These are phyloP conservation scores for Mycoemilia scoparia DNA, from an alignment of 192 early-diverging fungal species.

Conservation along the genomic window DNA sequence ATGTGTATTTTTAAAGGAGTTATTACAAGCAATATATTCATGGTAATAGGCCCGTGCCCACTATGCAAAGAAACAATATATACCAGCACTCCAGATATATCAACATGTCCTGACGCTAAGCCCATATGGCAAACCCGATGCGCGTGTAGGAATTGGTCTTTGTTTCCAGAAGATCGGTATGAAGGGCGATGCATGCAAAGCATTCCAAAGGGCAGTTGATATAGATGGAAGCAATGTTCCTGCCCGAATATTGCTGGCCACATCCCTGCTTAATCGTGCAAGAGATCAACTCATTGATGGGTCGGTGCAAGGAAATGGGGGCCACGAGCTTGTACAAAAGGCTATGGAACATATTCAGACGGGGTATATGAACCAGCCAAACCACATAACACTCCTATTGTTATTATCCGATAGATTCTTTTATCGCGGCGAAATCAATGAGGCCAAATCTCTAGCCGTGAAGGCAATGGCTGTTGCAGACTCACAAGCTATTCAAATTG, in stretches of 20 bases:
- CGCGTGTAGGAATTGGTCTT: conserved; percentile 69
- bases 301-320: no score
- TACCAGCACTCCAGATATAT: conserved; percentile 50
- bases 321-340: conserved; percentile 1
- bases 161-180: conserved; percentile 64
- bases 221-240: conserved; percentile 47
- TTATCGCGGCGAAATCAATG: conserved; percentile 18
- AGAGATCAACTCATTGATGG: conserved; percentile 12
- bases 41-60: conserved; percentile 41
- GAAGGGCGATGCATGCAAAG: conserved; percentile 39
- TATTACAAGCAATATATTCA: no score
- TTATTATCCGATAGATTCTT: conserved; percentile 38
- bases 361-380: conserved; percentile 13
- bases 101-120: conserved; percentile 48
- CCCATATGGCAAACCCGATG: conserved; percentile 43
- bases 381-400: conserved; percentile 16
- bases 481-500: conserved; percentile 34
- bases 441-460: conserved; percentile 24
- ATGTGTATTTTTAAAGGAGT: no score
- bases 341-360: conserved; percentile 13
- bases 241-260: conserved; percentile 53
- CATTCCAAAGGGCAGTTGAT: conserved; percentile 50
- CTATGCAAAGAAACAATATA: conserved; percentile 44
- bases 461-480: conserved; percentile 23
- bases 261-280: conserved; percentile 60